Evolutionary conservation across 108 stramenopile genomes (phyloP).

Genomic region (Phaeodactylum tricornutum): DNA sequence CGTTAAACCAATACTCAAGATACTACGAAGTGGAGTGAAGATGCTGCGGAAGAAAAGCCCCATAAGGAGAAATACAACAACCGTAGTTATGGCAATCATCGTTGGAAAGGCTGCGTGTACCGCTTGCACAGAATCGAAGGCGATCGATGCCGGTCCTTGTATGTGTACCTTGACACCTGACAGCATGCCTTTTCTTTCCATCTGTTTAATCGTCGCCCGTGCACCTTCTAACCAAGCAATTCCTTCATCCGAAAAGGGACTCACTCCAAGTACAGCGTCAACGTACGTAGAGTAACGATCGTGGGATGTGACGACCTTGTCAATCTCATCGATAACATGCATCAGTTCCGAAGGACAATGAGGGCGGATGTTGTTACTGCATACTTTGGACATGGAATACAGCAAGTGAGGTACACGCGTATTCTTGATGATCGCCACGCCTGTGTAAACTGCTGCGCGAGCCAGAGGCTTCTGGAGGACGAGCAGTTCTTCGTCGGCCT

Average conservation of each 20-base stretch:
- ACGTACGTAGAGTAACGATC: constrained; percentile 11
- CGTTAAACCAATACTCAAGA: constrained; percentile 22
- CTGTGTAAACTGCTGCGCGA: constrained; percentile 3
- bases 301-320: constrained; percentile 1
- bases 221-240: constrained; percentile 15
- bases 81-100: constrained; percentile 19
- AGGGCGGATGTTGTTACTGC: neutral
- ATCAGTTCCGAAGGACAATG: constrained; percentile 4
- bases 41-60: constrained; percentile 22
- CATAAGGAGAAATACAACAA: no score
- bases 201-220: constrained; percentile 1
- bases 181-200: constrained; percentile 7
- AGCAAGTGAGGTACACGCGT: constrained; percentile 1
- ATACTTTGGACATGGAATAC: neutral
- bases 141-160: constrained; percentile 16
- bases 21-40: constrained; percentile 17
- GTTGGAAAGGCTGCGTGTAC: constrained; percentile 18
- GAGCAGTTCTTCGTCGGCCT: constrained; percentile 5
- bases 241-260: constrained; percentile 20
- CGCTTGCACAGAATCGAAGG: no score
- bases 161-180: constrained; percentile 8
- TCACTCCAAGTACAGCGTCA: constrained; percentile 11
- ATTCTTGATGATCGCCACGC: constrained; percentile 8
- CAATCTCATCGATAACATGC: neutral
- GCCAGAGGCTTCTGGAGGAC: neutral